Evolutionary conservation across 495 filamentous ascomycete species (phyloP).

Genomic region (Platismatia glauca): DNA sequence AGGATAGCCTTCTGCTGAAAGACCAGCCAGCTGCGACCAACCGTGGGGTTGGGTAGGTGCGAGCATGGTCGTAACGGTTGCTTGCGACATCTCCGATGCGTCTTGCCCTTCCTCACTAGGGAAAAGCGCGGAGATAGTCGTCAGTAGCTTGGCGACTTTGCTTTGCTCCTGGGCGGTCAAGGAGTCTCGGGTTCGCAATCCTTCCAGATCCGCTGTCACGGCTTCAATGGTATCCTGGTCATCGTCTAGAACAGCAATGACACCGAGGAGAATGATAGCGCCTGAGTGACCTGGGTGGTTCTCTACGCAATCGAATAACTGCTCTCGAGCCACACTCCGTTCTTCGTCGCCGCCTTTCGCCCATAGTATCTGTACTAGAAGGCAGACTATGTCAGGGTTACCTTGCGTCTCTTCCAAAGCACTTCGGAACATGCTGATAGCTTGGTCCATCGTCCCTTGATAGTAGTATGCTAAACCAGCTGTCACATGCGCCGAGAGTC

Average conservation of each 20-base stretch:
- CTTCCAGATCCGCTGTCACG: conserved; percentile 66
- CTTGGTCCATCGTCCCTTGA: conserved; percentile 48
- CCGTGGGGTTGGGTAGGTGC: conserved; percentile 64
- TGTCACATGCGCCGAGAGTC: conserved; percentile 79
- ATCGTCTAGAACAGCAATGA: conserved; percentile 69
- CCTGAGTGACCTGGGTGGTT: conserved; percentile 62
- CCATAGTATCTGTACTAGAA: conserved; percentile 87
- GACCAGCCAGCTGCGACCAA: conserved; percentile 61
- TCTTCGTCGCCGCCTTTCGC: conserved; percentile 73
- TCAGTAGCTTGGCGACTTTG: conserved; percentile 49
- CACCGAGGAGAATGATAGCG: conserved; percentile 68
- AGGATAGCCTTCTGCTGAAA: conserved; percentile 47
- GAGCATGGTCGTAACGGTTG: conserved; percentile 65
- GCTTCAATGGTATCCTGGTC: conserved; percentile 73
- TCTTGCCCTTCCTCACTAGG: conserved; percentile 27
- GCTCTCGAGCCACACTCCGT: conserved; percentile 62
- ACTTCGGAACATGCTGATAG: conserved; percentile 69
- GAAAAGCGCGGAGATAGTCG: conserved; percentile 41
- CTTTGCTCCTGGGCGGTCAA: conserved; percentile 38
- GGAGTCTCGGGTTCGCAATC: conserved; percentile 54
- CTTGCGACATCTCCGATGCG: conserved; percentile 33
- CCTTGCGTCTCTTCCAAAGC: conserved; percentile 70
- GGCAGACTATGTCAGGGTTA: conserved; percentile 77
- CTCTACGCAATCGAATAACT: conserved; percentile 72
- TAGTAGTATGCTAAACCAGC: conserved; percentile 76